Conservation (phyloP, 2,329 filamentous ascomycete genomes). For the Aspergillus jensenii region DNA sequence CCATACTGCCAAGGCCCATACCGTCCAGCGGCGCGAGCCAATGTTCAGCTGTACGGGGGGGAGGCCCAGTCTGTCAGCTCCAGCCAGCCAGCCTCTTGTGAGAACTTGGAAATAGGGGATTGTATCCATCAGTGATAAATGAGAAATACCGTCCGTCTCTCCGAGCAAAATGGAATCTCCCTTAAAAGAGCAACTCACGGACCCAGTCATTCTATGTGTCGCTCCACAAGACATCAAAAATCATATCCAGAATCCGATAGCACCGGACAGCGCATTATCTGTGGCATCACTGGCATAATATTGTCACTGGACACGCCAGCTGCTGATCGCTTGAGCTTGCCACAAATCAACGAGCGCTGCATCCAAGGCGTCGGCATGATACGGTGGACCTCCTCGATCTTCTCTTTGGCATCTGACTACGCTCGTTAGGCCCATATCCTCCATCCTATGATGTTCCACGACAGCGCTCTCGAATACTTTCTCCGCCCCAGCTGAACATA, state of each 20-base stretch:
- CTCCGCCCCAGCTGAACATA: background rate
- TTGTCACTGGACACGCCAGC: background rate
- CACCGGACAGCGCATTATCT: too few species aligned
- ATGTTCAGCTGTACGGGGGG: background rate
- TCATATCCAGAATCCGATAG: too few species aligned
- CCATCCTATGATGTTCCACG: constrained; percentile 9
- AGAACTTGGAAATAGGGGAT: background rate
- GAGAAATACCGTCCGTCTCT: too few species aligned
- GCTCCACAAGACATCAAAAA: too few species aligned
- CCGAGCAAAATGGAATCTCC: too few species aligned
- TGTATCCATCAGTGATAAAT: too few species aligned
- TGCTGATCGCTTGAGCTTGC: constrained; percentile 5
- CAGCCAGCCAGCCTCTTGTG: background rate
- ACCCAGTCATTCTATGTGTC: too few species aligned
- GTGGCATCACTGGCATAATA: too few species aligned
- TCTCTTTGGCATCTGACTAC: background rate
- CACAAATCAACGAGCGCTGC: background rate
- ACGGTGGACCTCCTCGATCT: background rate
- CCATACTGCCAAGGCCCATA: background rate
- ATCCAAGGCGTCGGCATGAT: background rate
- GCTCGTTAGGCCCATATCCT: background rate
- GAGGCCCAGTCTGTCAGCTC: background rate
- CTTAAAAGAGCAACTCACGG: too few species aligned
- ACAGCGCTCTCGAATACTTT: background rate
- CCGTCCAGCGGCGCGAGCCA: background rate